Evolutionary conservation across 116 monocot genomes (phyloP).

Genomic region (Papilionanthe hybrid): DNA sequence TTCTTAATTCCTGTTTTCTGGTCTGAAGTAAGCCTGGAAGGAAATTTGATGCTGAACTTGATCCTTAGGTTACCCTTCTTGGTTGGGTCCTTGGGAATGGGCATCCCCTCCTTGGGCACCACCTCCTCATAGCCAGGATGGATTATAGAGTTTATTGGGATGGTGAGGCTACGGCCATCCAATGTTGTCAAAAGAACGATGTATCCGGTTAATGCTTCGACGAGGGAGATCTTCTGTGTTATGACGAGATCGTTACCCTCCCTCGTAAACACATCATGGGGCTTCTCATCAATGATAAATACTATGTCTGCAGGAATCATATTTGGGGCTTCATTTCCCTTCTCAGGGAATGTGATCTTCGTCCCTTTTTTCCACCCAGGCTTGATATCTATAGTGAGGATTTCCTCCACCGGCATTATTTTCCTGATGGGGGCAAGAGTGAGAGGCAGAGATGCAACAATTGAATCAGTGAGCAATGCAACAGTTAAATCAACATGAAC

Average conservation of each 20-base stretch:
- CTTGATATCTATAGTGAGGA: constrained; percentile 17
- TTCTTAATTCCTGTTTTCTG: constrained; percentile 14
- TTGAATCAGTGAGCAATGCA: too few relatives aligned
- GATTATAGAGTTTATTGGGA: constrained; percentile 13
- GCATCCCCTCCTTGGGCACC: constrained; percentile 21
- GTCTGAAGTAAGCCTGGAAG: constrained; percentile 16
- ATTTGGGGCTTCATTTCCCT: constrained; percentile 17
- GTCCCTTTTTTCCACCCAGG: constrained; percentile 24
- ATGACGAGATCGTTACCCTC: constrained; percentile 16
- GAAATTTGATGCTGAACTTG: constrained; percentile 19
- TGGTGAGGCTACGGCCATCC: constrained; percentile 18
- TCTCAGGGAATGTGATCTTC: constrained; percentile 23
- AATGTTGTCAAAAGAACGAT: constrained; percentile 15
- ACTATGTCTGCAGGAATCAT: constrained; percentile 19
- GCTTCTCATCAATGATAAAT: constrained; percentile 23
- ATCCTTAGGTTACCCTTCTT: constrained; percentile 22
- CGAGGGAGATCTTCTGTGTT: constrained; percentile 20
- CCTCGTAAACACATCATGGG: constrained; percentile 14
- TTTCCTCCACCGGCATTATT: constrained; percentile 18
- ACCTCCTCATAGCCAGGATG: constrained; percentile 14
- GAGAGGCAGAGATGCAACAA: too few relatives aligned
- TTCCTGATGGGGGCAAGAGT: neutral
- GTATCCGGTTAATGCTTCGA: constrained; percentile 22
- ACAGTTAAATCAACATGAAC: too few relatives aligned
- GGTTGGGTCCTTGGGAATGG: constrained; percentile 18